Percentiles rank a stretch among this genome's conserved stretches.
These are phyloP conservation scores for Chalaropsis ovoidea DNA, from an alignment of 2,329 filamentous ascomycete species.

Conservation along the genomic window DNA sequence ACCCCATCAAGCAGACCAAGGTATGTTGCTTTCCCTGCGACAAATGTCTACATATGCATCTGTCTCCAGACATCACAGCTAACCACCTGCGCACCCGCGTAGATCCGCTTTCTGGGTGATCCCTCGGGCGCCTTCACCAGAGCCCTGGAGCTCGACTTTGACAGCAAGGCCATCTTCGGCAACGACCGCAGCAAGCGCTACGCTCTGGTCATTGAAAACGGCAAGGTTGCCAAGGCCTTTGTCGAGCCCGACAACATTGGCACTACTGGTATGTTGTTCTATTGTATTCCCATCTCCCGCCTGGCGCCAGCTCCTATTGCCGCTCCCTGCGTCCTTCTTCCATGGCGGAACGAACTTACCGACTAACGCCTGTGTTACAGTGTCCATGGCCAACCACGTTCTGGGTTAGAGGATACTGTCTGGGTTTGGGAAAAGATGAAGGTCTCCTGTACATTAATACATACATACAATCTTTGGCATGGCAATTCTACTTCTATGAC, in stretches of 20 bases:
- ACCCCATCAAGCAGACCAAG: constrained; percentile 62
- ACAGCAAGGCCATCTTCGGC: constrained; percentile 69
- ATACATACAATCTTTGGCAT: not conserved
- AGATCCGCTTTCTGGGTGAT: constrained; percentile 87
- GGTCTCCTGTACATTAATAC: not conserved
- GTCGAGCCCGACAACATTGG: constrained; percentile 86
- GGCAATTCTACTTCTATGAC: not conserved
- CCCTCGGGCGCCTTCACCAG: constrained; percentile 70
- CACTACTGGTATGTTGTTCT: constrained; percentile 51
- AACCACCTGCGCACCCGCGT: constrained; percentile 1
- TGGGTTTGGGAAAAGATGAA: not conserved
- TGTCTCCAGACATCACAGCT: not conserved
- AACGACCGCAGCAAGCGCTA: constrained; percentile 78
- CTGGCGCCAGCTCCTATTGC: not conserved
- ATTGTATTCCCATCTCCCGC: not conserved
- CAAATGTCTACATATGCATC: not conserved
- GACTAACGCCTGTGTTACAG: constrained; percentile 30
- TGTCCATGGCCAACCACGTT: constrained; percentile 45
- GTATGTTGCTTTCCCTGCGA: constrained; percentile 45
- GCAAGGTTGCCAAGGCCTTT: constrained; percentile 69
- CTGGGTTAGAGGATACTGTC: constrained; percentile 31
- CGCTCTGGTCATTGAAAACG: constrained; percentile 70
- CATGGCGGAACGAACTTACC: not conserved
- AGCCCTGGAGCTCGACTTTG: constrained; percentile 72
- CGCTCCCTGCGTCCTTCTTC: no score